These are phyloP conservation scores for Raphanus raphanistrum DNA, from an alignment of 345 rosid genomes.

Conservation along the genomic window DNA sequence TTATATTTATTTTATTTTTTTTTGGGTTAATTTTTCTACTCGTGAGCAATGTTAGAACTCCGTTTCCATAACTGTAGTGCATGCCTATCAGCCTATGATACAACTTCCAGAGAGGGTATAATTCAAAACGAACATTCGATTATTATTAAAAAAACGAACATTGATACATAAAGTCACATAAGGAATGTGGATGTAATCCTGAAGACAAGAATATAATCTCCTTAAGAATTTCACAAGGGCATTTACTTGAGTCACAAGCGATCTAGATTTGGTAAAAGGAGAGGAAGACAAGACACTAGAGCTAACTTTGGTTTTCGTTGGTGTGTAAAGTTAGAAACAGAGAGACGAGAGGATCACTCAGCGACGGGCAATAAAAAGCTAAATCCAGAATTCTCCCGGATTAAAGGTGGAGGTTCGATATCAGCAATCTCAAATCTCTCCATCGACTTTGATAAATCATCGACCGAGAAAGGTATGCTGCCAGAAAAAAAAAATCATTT, in stretches of 20 bases:
- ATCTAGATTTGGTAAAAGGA: background rate
- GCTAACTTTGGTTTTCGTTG: background rate
- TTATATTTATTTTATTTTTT: too few relatives aligned
- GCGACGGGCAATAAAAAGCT: slow-evolving; percentile 76
- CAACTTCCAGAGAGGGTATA: too few relatives aligned
- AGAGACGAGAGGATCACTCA: slow-evolving; percentile 33
- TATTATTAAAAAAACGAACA: background rate
- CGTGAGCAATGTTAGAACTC: too few relatives aligned
- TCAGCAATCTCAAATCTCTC: slow-evolving; percentile 73
- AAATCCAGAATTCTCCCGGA: slow-evolving; percentile 76
- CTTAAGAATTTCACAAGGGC: background rate
- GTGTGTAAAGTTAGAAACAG: background rate
- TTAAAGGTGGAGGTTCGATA: slow-evolving; percentile 81
- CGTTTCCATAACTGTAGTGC: background rate
- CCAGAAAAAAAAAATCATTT: slow-evolving; percentile 17
- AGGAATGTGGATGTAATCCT: background rate
- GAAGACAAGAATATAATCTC: background rate
- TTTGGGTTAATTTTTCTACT: too few relatives aligned
- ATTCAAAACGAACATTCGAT: background rate
- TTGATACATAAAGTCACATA: background rate
- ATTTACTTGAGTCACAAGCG: slow-evolving; percentile 1
- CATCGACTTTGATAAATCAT: slow-evolving; percentile 89
- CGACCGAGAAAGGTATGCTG: slow-evolving; percentile 94
- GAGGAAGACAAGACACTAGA: slow-evolving; percentile 6
- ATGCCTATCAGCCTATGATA: background rate